A percentile compares a stretch with the other conserved stretches of the same genome.
phyloP scores from a whole-genome alignment of 176 grass and related monocot species.

The Typha latifolia region DNA sequence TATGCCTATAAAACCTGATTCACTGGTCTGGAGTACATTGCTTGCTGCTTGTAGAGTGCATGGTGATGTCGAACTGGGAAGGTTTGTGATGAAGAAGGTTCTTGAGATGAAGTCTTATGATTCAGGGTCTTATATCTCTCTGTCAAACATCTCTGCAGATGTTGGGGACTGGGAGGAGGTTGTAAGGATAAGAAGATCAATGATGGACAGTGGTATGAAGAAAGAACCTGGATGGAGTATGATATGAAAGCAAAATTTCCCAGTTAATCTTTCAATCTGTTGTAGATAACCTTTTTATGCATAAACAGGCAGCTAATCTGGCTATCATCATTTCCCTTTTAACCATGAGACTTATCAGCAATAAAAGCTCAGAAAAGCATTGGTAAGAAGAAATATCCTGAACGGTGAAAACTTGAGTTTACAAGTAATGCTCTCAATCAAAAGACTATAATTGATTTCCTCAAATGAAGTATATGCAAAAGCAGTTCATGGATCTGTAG shows the following conservation, averaged over 20 bases:
- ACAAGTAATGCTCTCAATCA: no score
- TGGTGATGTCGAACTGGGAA: constrained; percentile 45
- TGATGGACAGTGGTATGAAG: constrained; percentile 30
- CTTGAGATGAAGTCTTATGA: constrained; percentile 36
- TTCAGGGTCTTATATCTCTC: constrained; percentile 34
- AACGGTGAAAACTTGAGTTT: no score
- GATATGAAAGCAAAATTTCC: constrained; percentile 17
- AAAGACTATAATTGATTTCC: no score
- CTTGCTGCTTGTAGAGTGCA: constrained; percentile 69
- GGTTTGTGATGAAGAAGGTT: constrained; percentile 43
- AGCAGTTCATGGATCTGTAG: no score
- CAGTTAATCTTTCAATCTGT: no score
- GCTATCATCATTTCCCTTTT: no score
- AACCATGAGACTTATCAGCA: no score
- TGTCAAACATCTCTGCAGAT: constrained; percentile 55
- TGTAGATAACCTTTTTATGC: no score
- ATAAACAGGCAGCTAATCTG: no score
- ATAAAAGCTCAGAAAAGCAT: no score
- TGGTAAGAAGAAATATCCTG: no score
- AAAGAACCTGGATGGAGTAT: constrained; percentile 66
- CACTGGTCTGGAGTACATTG: constrained; percentile 63
- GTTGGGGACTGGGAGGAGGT: constrained; percentile 62
- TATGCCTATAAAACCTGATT: constrained; percentile 51
- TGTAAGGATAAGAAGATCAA: constrained; percentile 47
- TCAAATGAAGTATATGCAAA: no score